These are phyloP conservation scores for Blyttiomyces sp. DNA, from an alignment of 371 early-diverging fungal genomes.

Conservation along the genomic window DNA sequence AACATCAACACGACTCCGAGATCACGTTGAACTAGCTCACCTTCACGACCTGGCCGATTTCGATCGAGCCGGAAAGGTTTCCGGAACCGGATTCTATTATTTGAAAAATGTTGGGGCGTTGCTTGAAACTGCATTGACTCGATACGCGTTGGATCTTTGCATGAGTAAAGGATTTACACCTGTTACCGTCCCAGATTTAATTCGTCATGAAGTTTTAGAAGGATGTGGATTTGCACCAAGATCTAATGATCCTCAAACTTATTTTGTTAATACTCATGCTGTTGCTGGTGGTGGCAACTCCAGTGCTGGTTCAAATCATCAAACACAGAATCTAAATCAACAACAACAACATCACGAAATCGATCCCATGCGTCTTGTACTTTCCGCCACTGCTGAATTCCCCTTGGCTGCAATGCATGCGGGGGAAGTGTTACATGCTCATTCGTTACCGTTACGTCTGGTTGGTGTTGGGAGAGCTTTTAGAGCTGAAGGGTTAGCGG, in stretches of 20 bases:
- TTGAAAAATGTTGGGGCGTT: slow-evolving; percentile 78
- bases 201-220: slow-evolving; percentile 73
- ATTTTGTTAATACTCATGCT: slow-evolving; percentile 53
- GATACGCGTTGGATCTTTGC: slow-evolving; percentile 82
- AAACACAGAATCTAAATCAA: slow-evolving; percentile 2
- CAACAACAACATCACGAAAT: not conserved
- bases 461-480: slow-evolving; percentile 85
- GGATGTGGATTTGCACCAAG: slow-evolving; percentile 91
- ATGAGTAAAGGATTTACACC: slow-evolving; percentile 68
- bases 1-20: too few relatives aligned
- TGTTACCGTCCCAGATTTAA: slow-evolving; percentile 81
- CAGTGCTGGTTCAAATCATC: not conserved
- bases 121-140: slow-evolving; percentile 80
- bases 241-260: slow-evolving; percentile 72
- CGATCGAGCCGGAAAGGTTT: slow-evolving; percentile 77
- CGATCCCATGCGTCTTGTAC: slow-evolving; percentile 53
- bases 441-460: slow-evolving; percentile 60
- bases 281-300: slow-evolving; percentile 13
- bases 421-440: slow-evolving; percentile 47
- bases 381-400: slow-evolving; percentile 91
- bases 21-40: slow-evolving; percentile 69
- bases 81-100: slow-evolving; percentile 85
- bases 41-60: slow-evolving; percentile 75
- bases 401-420: slow-evolving; percentile 85
- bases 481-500: slow-evolving; percentile 87